These are phyloP conservation scores for Isabelozyma rhagii DNA, from an alignment of 805 yeast species.

Conservation along the genomic window DNA sequence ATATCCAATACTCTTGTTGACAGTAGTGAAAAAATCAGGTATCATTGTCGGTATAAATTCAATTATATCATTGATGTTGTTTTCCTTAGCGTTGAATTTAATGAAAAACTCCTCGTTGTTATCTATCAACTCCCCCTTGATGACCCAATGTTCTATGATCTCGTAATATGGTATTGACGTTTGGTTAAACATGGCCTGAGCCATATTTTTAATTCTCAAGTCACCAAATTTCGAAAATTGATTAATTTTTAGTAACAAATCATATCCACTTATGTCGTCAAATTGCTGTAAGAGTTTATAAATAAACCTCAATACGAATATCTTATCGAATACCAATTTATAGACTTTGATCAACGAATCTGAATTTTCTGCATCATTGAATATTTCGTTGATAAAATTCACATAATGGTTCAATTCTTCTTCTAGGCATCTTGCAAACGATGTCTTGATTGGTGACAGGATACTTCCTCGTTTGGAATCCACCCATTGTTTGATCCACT, in stretches of 20 bases:
- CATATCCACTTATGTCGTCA: slow-evolving; percentile 39
- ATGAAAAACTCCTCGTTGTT: slow-evolving; percentile 63
- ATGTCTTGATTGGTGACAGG: slow-evolving; percentile 56
- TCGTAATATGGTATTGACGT: slow-evolving; percentile 59
- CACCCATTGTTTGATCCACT: slow-evolving; percentile 34
- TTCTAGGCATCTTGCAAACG: slow-evolving; percentile 52
- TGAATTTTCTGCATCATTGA: slow-evolving; percentile 12
- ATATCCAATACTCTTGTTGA: slow-evolving; percentile 29
- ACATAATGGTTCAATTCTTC: slow-evolving; percentile 33
- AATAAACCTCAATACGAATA: slow-evolving; percentile 57
- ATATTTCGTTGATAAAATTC: slow-evolving; percentile 31
- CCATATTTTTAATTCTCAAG: slow-evolving; percentile 38
- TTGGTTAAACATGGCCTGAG: slow-evolving; percentile 42
- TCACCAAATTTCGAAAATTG: slow-evolving; percentile 65
- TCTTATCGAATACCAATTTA: slow-evolving; percentile 46
- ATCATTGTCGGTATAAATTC: slow-evolving; percentile 28
- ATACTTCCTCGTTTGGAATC: slow-evolving; percentile 22
- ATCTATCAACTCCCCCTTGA: slow-evolving; percentile 59
- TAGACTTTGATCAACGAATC: slow-evolving; percentile 31
- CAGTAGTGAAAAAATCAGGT: slow-evolving; percentile 43
- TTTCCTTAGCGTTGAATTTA: slow-evolving; percentile 23
- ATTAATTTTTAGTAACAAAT: slow-evolving; percentile 52
- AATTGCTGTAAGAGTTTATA: slow-evolving; percentile 39
- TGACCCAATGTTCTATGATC: slow-evolving; percentile 63
- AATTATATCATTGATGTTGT: slow-evolving; percentile 33